Conservation (phyloP, 1,284 basidiomycete species). For the Pascua sp. region DNA sequence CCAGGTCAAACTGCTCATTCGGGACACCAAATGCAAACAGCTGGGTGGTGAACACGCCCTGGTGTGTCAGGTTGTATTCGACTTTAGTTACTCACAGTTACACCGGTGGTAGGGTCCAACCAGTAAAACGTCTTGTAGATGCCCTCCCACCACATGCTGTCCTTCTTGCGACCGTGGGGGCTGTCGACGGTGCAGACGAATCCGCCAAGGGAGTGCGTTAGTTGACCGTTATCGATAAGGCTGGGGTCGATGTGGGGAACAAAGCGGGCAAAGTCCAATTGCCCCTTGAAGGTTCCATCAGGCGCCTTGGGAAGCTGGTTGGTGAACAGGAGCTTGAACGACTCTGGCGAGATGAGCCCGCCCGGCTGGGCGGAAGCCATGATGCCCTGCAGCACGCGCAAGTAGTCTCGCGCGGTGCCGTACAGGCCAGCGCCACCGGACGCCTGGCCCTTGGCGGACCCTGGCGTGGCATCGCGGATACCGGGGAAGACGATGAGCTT, state of each 20-base stretch:
- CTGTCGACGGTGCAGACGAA: conserved; percentile 15
- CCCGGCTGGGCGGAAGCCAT: conserved; percentile 10
- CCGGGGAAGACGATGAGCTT: conserved; percentile 10
- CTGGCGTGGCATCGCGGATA: conserved; percentile 57
- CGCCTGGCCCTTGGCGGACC: conserved; percentile 55
- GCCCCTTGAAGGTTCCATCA: conserved; percentile 12
- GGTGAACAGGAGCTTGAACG: conserved; percentile 26
- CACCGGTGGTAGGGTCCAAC: conserved; percentile 34
- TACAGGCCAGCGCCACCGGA: conserved; percentile 41
- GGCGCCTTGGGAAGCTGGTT: conserved; percentile 13
- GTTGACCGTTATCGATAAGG: neutral
- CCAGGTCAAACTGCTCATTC: conserved; percentile 5
- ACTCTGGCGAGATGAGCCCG: conserved; percentile 20
- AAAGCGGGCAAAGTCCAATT: conserved; percentile 11
- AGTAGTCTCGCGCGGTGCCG: conserved; percentile 37
- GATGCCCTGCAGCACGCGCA: conserved; percentile 31
- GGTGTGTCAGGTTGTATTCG: neutral
- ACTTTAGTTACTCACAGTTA: conserved; percentile 21
- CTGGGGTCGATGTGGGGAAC: conserved; percentile 9
- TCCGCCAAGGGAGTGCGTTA: conserved; percentile 21
- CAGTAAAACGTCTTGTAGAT: conserved; percentile 37
- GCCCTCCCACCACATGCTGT: conserved; percentile 26
- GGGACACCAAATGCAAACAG: conserved; percentile 16
- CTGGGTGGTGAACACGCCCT: conserved; percentile 24
- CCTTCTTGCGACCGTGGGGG: conserved; percentile 22